phyloP scores from a whole-genome alignment of 2,329 filamentous ascomycete species.

The Trichoderma sp. region DNA sequence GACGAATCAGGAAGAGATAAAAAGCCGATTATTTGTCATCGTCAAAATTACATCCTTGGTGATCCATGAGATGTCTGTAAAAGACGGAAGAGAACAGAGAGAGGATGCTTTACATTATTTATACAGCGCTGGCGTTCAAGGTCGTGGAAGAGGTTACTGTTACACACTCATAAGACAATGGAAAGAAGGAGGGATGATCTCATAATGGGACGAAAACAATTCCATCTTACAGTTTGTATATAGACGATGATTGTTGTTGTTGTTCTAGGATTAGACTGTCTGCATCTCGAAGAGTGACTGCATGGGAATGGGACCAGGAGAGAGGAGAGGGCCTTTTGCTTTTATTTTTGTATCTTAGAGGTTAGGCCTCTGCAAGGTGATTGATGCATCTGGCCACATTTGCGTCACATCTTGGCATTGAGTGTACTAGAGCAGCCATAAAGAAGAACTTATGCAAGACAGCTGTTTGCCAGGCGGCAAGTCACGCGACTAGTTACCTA shows the following conservation, averaged over 20 bases:
- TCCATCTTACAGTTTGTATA: constrained; percentile 14
- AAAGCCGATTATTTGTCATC: not conserved
- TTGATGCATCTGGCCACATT: not conserved
- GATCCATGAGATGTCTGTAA: not conserved
- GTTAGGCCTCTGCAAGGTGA: not conserved
- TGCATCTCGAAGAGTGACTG: not conserved
- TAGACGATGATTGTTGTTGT: not conserved
- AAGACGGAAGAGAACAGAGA: constrained; percentile 17
- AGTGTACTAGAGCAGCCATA: not conserved
- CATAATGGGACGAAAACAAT: constrained; percentile 18
- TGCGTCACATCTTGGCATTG: not conserved
- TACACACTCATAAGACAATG: not conserved
- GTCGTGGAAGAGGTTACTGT: not conserved
- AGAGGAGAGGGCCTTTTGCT: not conserved
- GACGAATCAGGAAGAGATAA: not conserved
- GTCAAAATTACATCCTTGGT: not conserved
- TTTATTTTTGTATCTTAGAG: not conserved
- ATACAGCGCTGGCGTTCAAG: constrained; percentile 40
- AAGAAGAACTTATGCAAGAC: not conserved
- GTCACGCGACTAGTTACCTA: constrained; percentile 18
- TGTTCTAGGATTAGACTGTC: not conserved
- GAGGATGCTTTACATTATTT: constrained; percentile 28
- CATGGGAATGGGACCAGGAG: not conserved
- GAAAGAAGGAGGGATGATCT: not conserved
- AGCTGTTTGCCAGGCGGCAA: not conserved